A percentile compares a stretch with the other conserved stretches of the same genome.
These are phyloP conservation scores for Triticum turgidum DNA, from an alignment of 176 grass and related monocot genomes.

Conservation along the genomic window DNA sequence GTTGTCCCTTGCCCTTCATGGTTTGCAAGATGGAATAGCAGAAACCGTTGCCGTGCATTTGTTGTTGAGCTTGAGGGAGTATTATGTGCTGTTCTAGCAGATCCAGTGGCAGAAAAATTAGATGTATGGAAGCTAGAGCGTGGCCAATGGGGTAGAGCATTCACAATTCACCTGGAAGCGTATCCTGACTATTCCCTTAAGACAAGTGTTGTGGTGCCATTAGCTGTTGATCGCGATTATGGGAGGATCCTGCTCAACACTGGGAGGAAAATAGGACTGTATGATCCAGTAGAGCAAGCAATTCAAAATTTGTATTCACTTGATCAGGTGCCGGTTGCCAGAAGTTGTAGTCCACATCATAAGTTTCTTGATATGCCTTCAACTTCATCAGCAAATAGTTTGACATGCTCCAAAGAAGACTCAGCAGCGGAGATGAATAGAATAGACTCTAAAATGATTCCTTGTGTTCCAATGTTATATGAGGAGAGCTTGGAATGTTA, in stretches of 20 bases:
- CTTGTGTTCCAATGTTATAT: background rate
- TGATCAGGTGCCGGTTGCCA: background rate
- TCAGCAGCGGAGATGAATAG: too few relatives aligned
- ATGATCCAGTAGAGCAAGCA: background rate
- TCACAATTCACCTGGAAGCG: background rate
- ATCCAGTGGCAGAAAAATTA: background rate
- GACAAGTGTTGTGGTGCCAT: background rate
- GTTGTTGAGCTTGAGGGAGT: background rate
- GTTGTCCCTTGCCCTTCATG: background rate
- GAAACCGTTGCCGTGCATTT: background rate
- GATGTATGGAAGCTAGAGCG: conserved; percentile 22
- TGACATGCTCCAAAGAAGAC: background rate
- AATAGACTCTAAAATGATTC: background rate
- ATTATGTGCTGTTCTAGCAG: background rate
- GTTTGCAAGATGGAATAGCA: background rate
- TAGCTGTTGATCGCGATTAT: background rate
- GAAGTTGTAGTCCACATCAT: too few relatives aligned
- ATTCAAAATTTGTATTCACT: background rate
- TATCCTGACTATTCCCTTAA: background rate
- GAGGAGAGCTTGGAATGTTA: background rate
- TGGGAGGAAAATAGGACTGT: background rate
- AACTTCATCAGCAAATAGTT: background rate
- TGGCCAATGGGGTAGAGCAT: background rate
- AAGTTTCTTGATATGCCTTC: too few relatives aligned
- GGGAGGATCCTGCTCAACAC: background rate